Percentiles rank a stretch among this genome's conserved stretches.
phyloP scores from a whole-genome alignment of 768 basidiomycete species.

The Paxillus rubicundulus region DNA sequence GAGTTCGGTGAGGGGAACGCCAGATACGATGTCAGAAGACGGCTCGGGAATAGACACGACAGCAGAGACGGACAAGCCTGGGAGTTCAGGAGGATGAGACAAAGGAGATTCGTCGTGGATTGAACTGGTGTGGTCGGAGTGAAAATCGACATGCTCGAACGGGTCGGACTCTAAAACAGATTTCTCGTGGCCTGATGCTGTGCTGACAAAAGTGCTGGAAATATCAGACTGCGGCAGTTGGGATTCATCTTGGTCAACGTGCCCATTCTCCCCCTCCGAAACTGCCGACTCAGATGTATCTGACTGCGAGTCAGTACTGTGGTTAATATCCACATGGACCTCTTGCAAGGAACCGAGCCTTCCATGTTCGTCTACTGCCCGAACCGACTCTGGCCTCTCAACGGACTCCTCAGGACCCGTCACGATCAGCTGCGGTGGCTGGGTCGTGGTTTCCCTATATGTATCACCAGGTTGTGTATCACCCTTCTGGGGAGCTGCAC shows the following conservation, averaged over 20 bases:
- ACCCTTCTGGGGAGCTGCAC: neutral
- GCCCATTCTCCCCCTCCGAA: neutral
- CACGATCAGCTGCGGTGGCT: neutral
- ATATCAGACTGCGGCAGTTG: conserved; percentile 11
- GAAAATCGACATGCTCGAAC: neutral
- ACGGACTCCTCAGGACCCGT: neutral
- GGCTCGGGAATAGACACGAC: neutral
- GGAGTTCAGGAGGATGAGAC: neutral
- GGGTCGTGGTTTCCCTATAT: neutral
- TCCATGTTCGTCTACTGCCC: neutral
- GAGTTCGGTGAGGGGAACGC: neutral
- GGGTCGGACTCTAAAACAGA: conserved; percentile 16
- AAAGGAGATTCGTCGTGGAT: neutral
- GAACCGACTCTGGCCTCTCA: neutral
- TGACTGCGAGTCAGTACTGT: conserved; percentile 18
- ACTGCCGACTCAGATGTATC: neutral
- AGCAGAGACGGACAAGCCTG: neutral
- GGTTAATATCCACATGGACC: conserved; percentile 18
- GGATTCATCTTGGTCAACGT: too few relatives aligned
- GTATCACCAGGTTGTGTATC: neutral
- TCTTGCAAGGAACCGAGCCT: neutral
- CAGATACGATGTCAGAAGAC: conserved; percentile 1
- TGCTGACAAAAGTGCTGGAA: conserved; percentile 20
- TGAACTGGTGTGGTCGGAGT: conserved; percentile 14
- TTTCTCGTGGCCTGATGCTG: neutral